A percentile compares a stretch with the other conserved stretches of the same genome.
These are phyloP conservation scores for Leccinum barrowsii DNA, from an alignment of 768 basidiomycete genomes.

Conservation along the genomic window DNA sequence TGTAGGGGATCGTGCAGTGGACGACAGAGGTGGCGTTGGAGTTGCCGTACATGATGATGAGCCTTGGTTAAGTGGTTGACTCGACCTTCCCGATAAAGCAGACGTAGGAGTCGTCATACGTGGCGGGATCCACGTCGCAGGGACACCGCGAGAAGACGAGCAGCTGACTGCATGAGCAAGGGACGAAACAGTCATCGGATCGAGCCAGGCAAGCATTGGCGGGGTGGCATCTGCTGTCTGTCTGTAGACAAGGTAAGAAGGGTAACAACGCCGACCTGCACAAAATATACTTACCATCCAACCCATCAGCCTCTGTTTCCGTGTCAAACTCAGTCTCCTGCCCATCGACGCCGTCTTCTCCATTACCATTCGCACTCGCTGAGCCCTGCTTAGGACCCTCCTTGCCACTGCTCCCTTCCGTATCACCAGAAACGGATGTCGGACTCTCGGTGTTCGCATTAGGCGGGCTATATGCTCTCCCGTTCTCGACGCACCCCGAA, in stretches of 20 bases:
- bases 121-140: no score
- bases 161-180: slow-evolving; percentile 16
- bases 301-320: slow-evolving; percentile 27
- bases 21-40: not conserved
- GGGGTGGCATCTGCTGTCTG: slow-evolving; percentile 48
- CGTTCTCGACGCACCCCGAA: not conserved
- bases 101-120: no score
- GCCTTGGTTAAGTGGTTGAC: no score
- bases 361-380: slow-evolving; percentile 3
- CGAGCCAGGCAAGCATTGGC: slow-evolving; percentile 42
- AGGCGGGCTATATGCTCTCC: slow-evolving; percentile 16
- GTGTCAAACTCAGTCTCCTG: slow-evolving; percentile 33
- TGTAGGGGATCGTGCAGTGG: not conserved
- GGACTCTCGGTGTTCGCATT: slow-evolving; percentile 20
- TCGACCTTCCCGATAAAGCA: no score
- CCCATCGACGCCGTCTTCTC: slow-evolving; percentile 17
- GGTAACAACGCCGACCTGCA: not conserved
- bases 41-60: not conserved
- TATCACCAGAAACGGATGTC: slow-evolving; percentile 7
- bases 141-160: slow-evolving; percentile 16
- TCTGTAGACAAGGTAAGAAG: slow-evolving; percentile 26
- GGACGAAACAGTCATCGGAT: slow-evolving; percentile 38
- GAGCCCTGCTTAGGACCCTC: not conserved
- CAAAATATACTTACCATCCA: slow-evolving; percentile 18
- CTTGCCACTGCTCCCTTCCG: slow-evolving; percentile 1